These are phyloP conservation scores for Fusarium tjaetaba DNA, from an alignment of 2,329 filamentous ascomycete genomes.

Conservation along the genomic window DNA sequence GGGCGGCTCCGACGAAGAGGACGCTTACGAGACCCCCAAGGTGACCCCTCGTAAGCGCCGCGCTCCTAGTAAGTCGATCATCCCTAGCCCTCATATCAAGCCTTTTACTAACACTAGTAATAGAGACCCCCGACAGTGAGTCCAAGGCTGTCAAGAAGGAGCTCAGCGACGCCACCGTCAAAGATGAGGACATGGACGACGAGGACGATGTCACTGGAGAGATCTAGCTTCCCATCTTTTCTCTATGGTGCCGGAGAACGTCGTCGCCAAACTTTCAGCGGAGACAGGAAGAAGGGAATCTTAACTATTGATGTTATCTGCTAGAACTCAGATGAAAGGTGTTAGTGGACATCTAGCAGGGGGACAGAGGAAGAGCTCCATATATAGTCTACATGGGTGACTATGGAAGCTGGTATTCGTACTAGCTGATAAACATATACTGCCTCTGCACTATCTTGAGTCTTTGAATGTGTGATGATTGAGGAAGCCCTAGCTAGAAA, in stretches of 20 bases:
- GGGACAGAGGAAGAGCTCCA: neutral
- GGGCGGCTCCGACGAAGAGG: neutral
- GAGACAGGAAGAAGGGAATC: too few species aligned
- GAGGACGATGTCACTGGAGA: neutral
- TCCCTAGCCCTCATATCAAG: neutral
- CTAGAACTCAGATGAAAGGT: neutral
- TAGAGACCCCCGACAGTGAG: conserved; percentile 18
- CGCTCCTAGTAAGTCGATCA: conserved; percentile 14
- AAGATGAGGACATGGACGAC: conserved; percentile 7
- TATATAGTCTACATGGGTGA: neutral
- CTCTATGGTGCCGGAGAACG: neutral
- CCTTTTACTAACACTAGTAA: conserved; percentile 9
- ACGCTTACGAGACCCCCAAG: conserved; percentile 6
- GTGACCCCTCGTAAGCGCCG: conserved; percentile 32
- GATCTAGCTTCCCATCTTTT: neutral
- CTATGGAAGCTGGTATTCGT: neutral
- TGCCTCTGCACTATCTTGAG: neutral
- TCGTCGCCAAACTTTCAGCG: neutral
- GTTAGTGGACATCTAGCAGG: neutral
- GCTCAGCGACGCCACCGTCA: conserved; percentile 24
- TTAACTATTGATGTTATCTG: neutral
- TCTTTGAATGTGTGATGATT: neutral
- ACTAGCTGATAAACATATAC: neutral
- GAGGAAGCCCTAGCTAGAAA: neutral
- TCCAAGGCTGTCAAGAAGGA: conserved; percentile 33